Evolutionary conservation across 208 protist genomes (phyloP), one percentile per base, ranked within the genome.

Genomic region (Leishmania braziliensis): DNA sequence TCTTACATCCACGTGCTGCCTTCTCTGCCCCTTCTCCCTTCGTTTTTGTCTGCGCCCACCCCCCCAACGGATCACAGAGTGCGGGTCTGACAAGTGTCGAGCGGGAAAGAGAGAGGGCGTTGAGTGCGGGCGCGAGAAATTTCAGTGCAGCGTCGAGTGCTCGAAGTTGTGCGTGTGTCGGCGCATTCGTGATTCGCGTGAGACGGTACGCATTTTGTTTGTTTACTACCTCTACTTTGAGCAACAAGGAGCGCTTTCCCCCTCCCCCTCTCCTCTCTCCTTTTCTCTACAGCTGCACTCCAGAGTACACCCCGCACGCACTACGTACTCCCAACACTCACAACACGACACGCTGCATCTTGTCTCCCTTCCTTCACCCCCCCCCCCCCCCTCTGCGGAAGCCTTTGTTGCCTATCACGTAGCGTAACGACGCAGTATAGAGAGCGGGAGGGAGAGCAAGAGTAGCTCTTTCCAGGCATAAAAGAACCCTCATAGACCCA

Each of bases 401-500:
- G n/a, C 16, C 39, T 70, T 46, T 33, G 65, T 50, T 70, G 12
- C 36, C 36, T 43, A 18, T 9, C 29, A 20, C 12, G 36, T 39
- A 16, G 12, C 36, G n/a, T 3, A 39, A 50, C 29, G 65, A 9
- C 36, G 20, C 29, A 69, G 26, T 12, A 70, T 43, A 50, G 36
- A 70, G 29, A 50, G 10, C n/a, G 23, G 58, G 33, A 1, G 23
- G 16, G 3, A 39, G 43, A 20, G 46, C 23, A 33, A 48, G 23
- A 53, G 33, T 9, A 2, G 23, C 68, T 26, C 43, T 20, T 72
- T 33, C 43, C 23, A n/a, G 23, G 5, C 3, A 72, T 51, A 72
- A 0, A 72, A 16, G 18, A 72, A 70, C 36, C 29, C n/a, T 54
- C 71, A 75, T 75, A 75, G 71, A 75, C 16, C 10, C 48, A 43